Conservation (phyloP, 345 rosid species). For the Euphorbia tirucalli region DNA sequence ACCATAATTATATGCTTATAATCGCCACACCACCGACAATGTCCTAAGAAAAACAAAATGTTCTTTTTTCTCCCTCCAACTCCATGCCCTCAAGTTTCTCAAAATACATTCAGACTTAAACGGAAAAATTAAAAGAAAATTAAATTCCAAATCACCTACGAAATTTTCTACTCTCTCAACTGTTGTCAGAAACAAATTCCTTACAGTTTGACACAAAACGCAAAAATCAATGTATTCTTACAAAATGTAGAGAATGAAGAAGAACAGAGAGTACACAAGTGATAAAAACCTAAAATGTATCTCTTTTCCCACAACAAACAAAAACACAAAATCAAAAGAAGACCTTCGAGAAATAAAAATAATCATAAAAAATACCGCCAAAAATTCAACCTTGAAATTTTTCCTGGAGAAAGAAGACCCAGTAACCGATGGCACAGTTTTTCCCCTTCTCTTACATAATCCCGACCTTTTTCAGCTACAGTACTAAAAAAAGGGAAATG, state of each 20-base stretch:
- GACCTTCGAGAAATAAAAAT: background rate
- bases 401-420: conserved; percentile 5
- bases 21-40: too few species aligned
- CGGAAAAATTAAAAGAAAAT: background rate
- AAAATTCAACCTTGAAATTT: background rate
- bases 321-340: background rate
- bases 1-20: too few species aligned
- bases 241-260: background rate
- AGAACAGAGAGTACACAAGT: background rate
- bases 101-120: background rate
- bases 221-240: background rate
- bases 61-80: background rate
- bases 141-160: background rate
- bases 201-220: background rate
- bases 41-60: too few species aligned
- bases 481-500: conserved; percentile 5
- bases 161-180: background rate
- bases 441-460: background rate
- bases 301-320: background rate
- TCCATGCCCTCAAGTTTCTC: background rate
- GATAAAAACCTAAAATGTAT: too few species aligned
- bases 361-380: background rate
- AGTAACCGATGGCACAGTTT: background rate
- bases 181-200: too few species aligned
- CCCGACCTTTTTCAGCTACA: conserved; percentile 8